Conservation (phyloP, 2,329 filamentous ascomycete genomes). For the Ophiostoma populinum region DNA sequence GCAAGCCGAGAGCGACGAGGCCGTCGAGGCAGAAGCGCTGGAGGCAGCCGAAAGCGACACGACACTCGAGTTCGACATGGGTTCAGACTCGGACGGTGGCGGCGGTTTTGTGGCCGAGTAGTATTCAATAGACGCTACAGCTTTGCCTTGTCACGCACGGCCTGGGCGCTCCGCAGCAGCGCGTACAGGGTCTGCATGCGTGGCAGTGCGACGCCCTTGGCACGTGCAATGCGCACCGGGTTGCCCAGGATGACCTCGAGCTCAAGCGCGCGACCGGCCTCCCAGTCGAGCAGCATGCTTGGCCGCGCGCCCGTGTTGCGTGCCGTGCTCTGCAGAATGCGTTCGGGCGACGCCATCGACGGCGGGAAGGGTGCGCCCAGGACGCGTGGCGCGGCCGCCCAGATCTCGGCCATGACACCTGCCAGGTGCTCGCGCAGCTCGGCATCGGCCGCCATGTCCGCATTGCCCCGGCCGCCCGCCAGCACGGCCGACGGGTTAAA, state of each 20-base stretch:
- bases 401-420: constrained; percentile 54
- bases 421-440: constrained; percentile 44
- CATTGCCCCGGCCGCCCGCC: constrained; percentile 45
- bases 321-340: constrained; percentile 44
- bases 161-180: constrained; percentile 43
- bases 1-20: constrained; percentile 2
- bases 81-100: constrained; percentile 14
- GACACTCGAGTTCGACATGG: constrained; percentile 17
- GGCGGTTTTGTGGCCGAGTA: constrained; percentile 16
- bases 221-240: constrained; percentile 46
- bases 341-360: constrained; percentile 43
- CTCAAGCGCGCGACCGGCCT: constrained; percentile 47
- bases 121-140: no score
- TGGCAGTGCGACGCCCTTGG: constrained; percentile 46
- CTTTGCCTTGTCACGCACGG: constrained; percentile 26
- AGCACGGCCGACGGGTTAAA: constrained; percentile 60
- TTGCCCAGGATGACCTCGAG: constrained; percentile 58
- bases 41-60: constrained; percentile 12
- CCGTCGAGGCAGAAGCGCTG: neutral
- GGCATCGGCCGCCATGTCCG: constrained; percentile 43
- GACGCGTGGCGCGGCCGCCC: constrained; percentile 43
- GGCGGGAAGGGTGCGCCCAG: constrained; percentile 44
- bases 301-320: constrained; percentile 46
- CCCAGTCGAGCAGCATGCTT: constrained; percentile 56
- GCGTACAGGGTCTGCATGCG: constrained; percentile 51